phyloP scores from a whole-genome alignment of 164 flowering plant genomes.

The Akebia trifoliata region DNA sequence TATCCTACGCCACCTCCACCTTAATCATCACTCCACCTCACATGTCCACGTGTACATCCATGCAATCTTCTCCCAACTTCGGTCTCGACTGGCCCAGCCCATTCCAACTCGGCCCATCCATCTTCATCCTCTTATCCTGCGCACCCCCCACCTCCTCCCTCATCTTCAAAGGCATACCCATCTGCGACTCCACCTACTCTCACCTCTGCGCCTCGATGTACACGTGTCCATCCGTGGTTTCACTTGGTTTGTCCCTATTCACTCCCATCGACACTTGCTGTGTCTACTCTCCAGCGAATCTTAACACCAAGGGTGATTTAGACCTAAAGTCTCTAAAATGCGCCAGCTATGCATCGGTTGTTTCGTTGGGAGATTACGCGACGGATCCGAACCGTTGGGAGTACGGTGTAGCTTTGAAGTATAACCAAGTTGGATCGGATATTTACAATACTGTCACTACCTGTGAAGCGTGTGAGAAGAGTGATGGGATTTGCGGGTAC shows the following conservation, averaged over 20 bases:
- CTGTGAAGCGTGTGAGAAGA: constrained; percentile 33
- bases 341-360: constrained; percentile 28
- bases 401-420: constrained; percentile 39
- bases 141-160: constrained; percentile 31
- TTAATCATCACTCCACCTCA: constrained; percentile 36
- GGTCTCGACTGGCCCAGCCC: constrained; percentile 60
- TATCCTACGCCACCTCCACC: constrained; percentile 38
- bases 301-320: constrained; percentile 36
- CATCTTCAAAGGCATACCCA: constrained; percentile 24
- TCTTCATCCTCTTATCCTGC: constrained; percentile 45
- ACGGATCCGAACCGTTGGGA: constrained; percentile 41
- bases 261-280: constrained; percentile 42
- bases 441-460: constrained; percentile 15
- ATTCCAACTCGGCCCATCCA: constrained; percentile 41
- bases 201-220: constrained; percentile 38
- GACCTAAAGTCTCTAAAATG: constrained; percentile 28
- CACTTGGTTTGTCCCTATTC: constrained; percentile 34
- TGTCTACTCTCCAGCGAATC: constrained; percentile 46
- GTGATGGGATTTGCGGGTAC: constrained; percentile 46
- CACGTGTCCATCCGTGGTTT: constrained; percentile 35
- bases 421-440: constrained; percentile 23
- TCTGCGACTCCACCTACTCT: constrained; percentile 35
- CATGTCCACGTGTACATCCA: constrained; percentile 51
- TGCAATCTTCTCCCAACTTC: constrained; percentile 39
- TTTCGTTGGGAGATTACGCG: constrained; percentile 35